Conservation (phyloP, 23 red algal genomes). For the Gracilaria gracilis region DNA sequence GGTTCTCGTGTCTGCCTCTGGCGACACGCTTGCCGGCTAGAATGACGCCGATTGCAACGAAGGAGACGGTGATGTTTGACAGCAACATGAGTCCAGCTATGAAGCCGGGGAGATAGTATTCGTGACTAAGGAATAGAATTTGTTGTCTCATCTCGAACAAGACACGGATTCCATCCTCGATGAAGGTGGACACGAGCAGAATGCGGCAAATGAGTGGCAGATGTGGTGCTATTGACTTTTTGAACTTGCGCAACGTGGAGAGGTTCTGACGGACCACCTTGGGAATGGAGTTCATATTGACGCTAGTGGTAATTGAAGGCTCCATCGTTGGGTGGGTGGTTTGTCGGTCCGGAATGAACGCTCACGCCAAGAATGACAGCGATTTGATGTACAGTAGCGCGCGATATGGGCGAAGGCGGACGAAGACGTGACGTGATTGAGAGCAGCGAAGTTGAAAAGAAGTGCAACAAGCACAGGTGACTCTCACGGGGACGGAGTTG, state of each 20-base stretch:
- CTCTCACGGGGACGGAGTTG: no score
- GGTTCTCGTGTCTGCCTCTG: constrained; percentile 74
- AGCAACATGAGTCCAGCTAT: constrained; percentile 79
- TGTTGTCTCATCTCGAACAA: constrained; percentile 86
- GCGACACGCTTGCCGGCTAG: constrained; percentile 61
- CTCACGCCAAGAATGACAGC: no score
- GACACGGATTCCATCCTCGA: constrained; percentile 93
- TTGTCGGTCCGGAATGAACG: background rate
- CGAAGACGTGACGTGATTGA: no score
- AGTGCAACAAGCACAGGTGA: no score
- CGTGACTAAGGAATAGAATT: constrained; percentile 77
- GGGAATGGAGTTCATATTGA: background rate
- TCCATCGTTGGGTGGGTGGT: background rate
- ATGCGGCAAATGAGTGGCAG: constrained; percentile 77
- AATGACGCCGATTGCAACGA: constrained; percentile 72
- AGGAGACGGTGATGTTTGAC: constrained; percentile 73
- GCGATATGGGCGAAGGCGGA: no score
- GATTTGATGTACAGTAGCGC: no score
- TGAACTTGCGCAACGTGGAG: constrained; percentile 37
- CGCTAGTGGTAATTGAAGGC: constrained; percentile 19
- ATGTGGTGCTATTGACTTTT: constrained; percentile 67
- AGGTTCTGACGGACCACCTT: constrained; percentile 36
- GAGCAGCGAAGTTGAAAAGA: no score
- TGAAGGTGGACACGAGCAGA: constrained; percentile 94
- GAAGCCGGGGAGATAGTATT: constrained; percentile 81